A percentile compares a stretch with the other conserved stretches of the same genome.
Evolutionary conservation across 768 basidiomycete species (phyloP).

Genomic region (Sporobolomyces pararoseus): DNA sequence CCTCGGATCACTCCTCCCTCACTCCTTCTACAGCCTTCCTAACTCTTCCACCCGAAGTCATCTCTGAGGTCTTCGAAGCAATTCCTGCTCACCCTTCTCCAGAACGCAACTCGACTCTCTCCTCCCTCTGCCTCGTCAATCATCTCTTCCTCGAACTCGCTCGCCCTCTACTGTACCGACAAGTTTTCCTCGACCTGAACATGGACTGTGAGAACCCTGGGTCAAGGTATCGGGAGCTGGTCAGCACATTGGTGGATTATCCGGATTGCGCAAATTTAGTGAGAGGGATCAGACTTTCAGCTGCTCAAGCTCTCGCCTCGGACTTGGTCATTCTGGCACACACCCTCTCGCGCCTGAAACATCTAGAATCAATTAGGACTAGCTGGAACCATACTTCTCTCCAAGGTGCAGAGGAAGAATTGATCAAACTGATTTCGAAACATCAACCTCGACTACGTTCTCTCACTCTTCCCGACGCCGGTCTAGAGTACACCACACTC

Average conservation of each 20-base stretch:
- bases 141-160: not conserved
- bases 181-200: not conserved
- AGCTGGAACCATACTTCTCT: too few species aligned
- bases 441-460: not conserved
- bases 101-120: not conserved
- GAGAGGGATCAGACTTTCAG: not conserved
- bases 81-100: not conserved
- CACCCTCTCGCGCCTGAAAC: not conserved
- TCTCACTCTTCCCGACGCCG: too few species aligned
- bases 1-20: not conserved
- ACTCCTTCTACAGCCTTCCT: not conserved
- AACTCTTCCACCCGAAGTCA: not conserved
- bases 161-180: not conserved
- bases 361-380: not conserved
- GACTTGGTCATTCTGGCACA: not conserved
- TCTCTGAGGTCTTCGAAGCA: not conserved
- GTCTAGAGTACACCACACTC: too few species aligned
- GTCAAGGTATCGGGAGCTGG: not conserved
- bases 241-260: not conserved
- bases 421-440: not conserved
- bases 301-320: too few species aligned
- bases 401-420: not conserved
- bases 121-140: not conserved
- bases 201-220: not conserved
- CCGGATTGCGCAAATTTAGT: not conserved